These are phyloP conservation scores for Medicago lupulina DNA, from an alignment of 306 rosid species.

Conservation along the genomic window DNA sequence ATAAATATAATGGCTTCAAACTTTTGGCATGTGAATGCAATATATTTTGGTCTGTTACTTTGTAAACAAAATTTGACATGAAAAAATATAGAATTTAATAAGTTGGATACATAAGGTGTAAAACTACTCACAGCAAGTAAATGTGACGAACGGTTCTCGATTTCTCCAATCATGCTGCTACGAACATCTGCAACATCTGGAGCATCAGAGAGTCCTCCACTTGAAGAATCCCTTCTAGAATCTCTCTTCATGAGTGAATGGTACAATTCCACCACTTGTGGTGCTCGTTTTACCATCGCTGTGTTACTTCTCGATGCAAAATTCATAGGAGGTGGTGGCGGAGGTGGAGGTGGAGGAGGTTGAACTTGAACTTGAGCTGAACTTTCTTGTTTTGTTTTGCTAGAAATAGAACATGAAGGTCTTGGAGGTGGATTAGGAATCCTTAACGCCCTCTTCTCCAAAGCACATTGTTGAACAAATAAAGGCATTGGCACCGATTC, in stretches of 20 bases:
- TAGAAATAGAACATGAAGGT: conserved; percentile 72
- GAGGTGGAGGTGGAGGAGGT: conserved; percentile 89
- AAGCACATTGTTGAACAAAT: conserved; percentile 57
- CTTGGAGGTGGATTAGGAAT: conserved; percentile 97
- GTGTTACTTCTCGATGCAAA: conserved; percentile 57
- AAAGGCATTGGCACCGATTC: conserved; percentile 57
- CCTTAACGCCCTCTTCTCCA: conserved; percentile 84
- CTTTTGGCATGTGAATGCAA: no score
- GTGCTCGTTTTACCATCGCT: conserved; percentile 79
- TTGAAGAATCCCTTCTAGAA: conserved; percentile 85
- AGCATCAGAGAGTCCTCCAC: conserved; percentile 73
- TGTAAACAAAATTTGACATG: background rate
- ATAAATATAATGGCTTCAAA: background rate
- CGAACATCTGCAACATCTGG: conserved; percentile 89
- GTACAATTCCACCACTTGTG: conserved; percentile 95
- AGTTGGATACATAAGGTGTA: conserved; percentile 14
- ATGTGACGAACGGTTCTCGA: conserved; percentile 96
- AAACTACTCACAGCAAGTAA: conserved; percentile 85
- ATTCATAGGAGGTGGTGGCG: conserved; percentile 83
- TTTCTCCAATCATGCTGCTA: conserved; percentile 98
- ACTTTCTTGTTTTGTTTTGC: conserved; percentile 57
- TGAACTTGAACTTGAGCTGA: conserved; percentile 47
- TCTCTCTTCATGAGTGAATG: conserved; percentile 99
- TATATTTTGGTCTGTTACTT: no score
- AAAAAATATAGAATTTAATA: background rate